Percentiles rank a stretch among this genome's conserved stretches.
Evolutionary conservation across 495 filamentous ascomycete species (phyloP).

Genomic region (Acidiella bohemica): DNA sequence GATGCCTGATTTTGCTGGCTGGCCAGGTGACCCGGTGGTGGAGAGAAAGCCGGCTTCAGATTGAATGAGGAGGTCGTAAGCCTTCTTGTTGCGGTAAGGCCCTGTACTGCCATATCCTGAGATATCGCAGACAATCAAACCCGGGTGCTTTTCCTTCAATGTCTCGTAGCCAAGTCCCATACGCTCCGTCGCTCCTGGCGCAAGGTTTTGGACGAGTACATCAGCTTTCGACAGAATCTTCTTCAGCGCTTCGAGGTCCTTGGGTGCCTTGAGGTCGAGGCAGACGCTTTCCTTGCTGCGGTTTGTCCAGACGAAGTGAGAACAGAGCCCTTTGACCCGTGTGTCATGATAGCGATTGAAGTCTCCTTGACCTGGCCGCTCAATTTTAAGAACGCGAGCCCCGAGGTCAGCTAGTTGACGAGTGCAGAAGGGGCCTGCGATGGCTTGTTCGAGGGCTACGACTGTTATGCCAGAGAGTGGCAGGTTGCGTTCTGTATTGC

Average conservation of each 20-base stretch:
- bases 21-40: slow-evolving; percentile 34
- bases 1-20: slow-evolving; percentile 39
- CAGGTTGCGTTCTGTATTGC: slow-evolving; percentile 7
- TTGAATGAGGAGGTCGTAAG: slow-evolving; percentile 43
- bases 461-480: slow-evolving; percentile 38
- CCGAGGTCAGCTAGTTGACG: slow-evolving; percentile 40
- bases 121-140: slow-evolving; percentile 41
- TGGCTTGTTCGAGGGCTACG: slow-evolving; percentile 41
- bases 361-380: slow-evolving; percentile 36
- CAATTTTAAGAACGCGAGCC: slow-evolving; percentile 41
- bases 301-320: slow-evolving; percentile 42
- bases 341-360: slow-evolving; percentile 40
- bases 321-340: slow-evolving; percentile 35
- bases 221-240: slow-evolving; percentile 34
- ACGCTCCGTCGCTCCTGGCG: slow-evolving; percentile 36
- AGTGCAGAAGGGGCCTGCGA: slow-evolving; percentile 41
- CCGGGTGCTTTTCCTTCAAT: slow-evolving; percentile 30
- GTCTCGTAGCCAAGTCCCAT: slow-evolving; percentile 35
- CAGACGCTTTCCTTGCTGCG: slow-evolving; percentile 40
- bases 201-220: slow-evolving; percentile 41
- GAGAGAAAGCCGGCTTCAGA: slow-evolving; percentile 41
- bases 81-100: slow-evolving; percentile 41
- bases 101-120: slow-evolving; percentile 39
- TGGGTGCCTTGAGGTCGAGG: slow-evolving; percentile 33
- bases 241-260: slow-evolving; percentile 34